A percentile compares a stretch with the other conserved stretches of the same genome.
Evolutionary conservation across 2,329 filamentous ascomycete genomes (phyloP).

Genomic region (Aspergillus tamarii): DNA sequence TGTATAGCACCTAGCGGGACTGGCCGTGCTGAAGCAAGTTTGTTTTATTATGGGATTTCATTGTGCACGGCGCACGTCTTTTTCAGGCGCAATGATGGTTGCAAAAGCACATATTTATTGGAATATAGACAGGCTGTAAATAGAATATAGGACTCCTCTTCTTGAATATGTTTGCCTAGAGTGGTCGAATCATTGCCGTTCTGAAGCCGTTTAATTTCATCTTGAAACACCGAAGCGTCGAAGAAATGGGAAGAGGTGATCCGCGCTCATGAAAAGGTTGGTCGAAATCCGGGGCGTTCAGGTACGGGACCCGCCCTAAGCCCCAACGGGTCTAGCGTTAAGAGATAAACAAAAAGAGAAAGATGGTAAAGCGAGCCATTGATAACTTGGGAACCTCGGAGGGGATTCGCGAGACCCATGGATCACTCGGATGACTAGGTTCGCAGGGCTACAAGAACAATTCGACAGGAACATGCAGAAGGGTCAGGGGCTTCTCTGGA

Average conservation of each 20-base stretch:
- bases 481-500: not conserved
- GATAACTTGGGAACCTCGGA: not conserved
- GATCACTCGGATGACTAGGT: not conserved
- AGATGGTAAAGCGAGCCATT: not conserved
- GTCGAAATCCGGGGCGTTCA: constrained; percentile 6
- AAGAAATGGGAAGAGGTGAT: not conserved
- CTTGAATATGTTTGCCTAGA: not conserved
- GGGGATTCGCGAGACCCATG: not conserved
- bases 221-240: not conserved
- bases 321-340: not conserved
- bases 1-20: constrained; percentile 3
- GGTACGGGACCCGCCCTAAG: constrained; percentile 1
- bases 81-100: not conserved
- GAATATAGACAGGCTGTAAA: not conserved
- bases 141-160: not conserved
- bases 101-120: not conserved
- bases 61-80: not conserved
- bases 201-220: not conserved
- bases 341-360: not conserved
- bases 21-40: not conserved
- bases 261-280: not conserved
- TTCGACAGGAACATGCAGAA: not conserved
- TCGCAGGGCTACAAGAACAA: not conserved
- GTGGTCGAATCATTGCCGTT: not conserved
- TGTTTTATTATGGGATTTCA: not conserved